Base-by-base conservation (phyloP, 176 grass and related monocot genomes). In the Musa troglodytarum region DNA sequence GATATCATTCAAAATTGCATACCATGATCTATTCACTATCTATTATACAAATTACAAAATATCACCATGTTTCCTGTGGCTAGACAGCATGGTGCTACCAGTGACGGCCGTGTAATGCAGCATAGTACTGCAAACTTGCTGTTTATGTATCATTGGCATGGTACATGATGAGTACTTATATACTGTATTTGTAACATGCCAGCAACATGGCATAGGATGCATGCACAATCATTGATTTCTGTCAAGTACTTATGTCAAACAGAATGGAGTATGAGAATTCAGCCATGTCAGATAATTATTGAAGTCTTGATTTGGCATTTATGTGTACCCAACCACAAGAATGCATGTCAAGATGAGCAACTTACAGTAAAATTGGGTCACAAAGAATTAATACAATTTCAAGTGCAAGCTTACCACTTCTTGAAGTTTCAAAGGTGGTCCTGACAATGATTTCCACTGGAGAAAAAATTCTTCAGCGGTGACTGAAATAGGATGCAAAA, bases 381-480 rank as follows among this genome's bases (percentile, higher is more conserved):
- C 8, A 70, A 70, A 9, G 34, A 43, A 43, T 43, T 21, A 8
- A 14, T 11, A 34, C 11, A 49, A 43, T 15, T 19, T 10, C 43
- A 21, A n/a, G 16, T 2, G 16, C 75, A 76, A 62, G 11, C 82
- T 77, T 87, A 94, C 90, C 90, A 99, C 95, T 99, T 99, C 95
- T 89, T 99, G 95, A 81, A 94, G 77, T 86, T 94, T 99, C 14
- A 94, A 58, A 63, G 88, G 80, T 57, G 89, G 95, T 63, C 85
- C 90, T 74, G 74, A 86, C 53, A 93, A 83, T 62, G 90, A 83
- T 91, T 98, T 93, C 95, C 95, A 98, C 59, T 94, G 95, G 11
- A 82, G 74, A 24, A 98, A 98, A 83, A 98, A 98, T 52, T 98
- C 95, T 82, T 98, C 95, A 34, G 95, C 86, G 49, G 80, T 73